phyloP scores from a whole-genome alignment of 495 filamentous ascomycete genomes.

The Barbatosphaeria neglecta region DNA sequence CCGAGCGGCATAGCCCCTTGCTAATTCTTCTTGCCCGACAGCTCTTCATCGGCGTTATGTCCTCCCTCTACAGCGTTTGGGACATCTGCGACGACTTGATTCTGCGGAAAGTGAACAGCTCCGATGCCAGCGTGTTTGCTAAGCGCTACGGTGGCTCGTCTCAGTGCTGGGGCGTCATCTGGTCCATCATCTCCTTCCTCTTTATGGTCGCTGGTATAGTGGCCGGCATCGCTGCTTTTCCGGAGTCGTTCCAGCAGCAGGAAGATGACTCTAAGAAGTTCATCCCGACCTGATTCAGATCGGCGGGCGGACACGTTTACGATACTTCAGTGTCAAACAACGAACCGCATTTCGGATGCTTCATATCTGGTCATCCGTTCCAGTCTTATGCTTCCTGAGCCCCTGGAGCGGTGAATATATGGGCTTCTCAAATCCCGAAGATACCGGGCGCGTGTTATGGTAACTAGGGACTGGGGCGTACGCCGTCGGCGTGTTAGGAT shows the following conservation, averaged over 20 bases:
- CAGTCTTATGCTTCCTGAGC: too few species aligned
- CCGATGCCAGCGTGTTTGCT: constrained; percentile 72
- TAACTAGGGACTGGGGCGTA: too few species aligned
- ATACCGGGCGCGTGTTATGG: too few species aligned
- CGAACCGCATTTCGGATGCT: too few species aligned
- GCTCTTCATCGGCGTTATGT: constrained; percentile 76
- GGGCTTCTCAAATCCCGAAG: too few species aligned
- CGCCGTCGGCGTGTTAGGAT: too few species aligned
- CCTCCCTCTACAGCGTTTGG: constrained; percentile 66
- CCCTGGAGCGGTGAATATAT: too few species aligned
- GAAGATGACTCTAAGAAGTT: constrained; percentile 57
- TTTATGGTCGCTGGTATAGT: constrained; percentile 65
- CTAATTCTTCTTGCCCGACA: background rate
- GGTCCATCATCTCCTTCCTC: constrained; percentile 56
- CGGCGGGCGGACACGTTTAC: background rate
- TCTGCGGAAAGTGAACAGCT: constrained; percentile 67
- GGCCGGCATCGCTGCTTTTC: constrained; percentile 65
- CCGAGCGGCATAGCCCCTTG: background rate
- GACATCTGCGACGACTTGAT: constrained; percentile 85
- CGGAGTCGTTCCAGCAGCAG: constrained; percentile 53
- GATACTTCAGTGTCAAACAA: background rate
- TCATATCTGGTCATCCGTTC: too few species aligned
- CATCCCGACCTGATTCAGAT: constrained; percentile 30
- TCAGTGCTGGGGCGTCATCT: constrained; percentile 72
- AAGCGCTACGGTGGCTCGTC: constrained; percentile 66